Percentiles rank a stretch among this genome's conserved stretches.
These are phyloP conservation scores for Leptomonas pyrrhocoris DNA, from an alignment of 208 protist species.

Conservation along the genomic window DNA sequence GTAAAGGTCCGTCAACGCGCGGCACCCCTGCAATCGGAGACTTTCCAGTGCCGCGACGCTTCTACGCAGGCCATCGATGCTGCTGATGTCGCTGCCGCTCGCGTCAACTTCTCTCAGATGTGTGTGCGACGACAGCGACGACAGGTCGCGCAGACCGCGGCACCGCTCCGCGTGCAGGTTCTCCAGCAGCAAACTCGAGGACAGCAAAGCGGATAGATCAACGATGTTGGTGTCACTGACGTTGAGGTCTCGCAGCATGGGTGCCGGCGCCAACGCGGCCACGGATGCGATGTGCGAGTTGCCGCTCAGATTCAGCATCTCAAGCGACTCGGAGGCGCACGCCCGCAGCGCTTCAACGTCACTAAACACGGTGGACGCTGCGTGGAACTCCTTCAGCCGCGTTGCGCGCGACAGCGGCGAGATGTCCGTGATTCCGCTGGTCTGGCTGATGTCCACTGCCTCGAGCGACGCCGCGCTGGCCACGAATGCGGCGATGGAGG, in stretches of 20 bases:
- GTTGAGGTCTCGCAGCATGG: constrained; percentile 1
- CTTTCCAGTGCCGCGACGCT: constrained; percentile 3
- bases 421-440: not conserved
- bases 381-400: constrained; percentile 5
- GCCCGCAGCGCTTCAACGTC: not conserved
- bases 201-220: not conserved
- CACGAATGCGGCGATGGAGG: not conserved
- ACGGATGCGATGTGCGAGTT: not conserved
- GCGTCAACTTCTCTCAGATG: not conserved
- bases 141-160: not conserved
- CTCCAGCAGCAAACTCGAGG: not conserved
- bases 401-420: not conserved
- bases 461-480: not conserved
- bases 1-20: not conserved
- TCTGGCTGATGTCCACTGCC: constrained; percentile 5
- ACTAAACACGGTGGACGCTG: not conserved
- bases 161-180: not conserved
- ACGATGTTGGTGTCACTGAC: constrained; percentile 1
- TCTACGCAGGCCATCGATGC: not conserved
- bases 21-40: not conserved
- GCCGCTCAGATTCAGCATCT: constrained; percentile 3
- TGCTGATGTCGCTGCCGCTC: not conserved
- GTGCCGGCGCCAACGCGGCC: not conserved
- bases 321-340: not conserved
- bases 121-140: not conserved